These are phyloP conservation scores for Suillus tomentosus DNA, from an alignment of 768 basidiomycete genomes.

Conservation along the genomic window DNA sequence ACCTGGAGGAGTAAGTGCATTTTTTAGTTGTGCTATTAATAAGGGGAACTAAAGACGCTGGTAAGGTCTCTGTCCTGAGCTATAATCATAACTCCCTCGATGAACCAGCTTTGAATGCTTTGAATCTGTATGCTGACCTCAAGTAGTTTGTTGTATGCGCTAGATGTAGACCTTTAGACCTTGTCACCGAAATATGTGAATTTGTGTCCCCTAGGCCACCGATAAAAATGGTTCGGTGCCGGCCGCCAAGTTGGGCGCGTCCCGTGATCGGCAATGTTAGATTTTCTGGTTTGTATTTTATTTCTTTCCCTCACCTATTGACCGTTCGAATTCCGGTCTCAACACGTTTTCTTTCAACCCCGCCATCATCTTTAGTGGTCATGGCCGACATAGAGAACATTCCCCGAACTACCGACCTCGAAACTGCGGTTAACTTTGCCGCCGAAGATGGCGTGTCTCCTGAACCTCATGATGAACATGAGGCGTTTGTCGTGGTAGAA, in stretches of 20 bases:
- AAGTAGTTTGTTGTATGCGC: slow-evolving; percentile 20
- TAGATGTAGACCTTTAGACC: slow-evolving; percentile 1
- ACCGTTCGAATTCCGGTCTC: slow-evolving; percentile 8
- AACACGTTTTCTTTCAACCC: slow-evolving; percentile 10
- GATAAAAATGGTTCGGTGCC: slow-evolving; percentile 11
- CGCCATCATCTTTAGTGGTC: slow-evolving; percentile 26
- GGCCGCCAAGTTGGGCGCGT: slow-evolving; percentile 18
- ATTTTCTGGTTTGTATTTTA: slow-evolving; percentile 16
- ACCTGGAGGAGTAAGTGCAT: slow-evolving; percentile 66
- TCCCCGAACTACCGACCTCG: slow-evolving; percentile 24
- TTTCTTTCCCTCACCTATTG: slow-evolving; percentile 16
- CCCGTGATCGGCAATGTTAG: slow-evolving; percentile 13
- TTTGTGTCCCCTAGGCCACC: background rate
- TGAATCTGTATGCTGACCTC: slow-evolving; percentile 64
- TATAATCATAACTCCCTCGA: slow-evolving; percentile 82
- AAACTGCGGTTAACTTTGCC: slow-evolving; percentile 24
- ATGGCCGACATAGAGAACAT: slow-evolving; percentile 41
- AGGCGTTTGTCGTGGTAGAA: slow-evolving; percentile 38
- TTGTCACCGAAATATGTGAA: background rate
- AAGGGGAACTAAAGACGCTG: slow-evolving; percentile 2
- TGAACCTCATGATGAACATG: slow-evolving; percentile 39
- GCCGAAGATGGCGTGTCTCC: slow-evolving; percentile 23
- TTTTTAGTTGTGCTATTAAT: slow-evolving; percentile 3
- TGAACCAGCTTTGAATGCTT: slow-evolving; percentile 75
- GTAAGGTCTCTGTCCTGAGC: slow-evolving; percentile 72